Evolutionary conservation across 306 rosid genomes (phyloP).

Genomic region (Rosa lucieae): DNA sequence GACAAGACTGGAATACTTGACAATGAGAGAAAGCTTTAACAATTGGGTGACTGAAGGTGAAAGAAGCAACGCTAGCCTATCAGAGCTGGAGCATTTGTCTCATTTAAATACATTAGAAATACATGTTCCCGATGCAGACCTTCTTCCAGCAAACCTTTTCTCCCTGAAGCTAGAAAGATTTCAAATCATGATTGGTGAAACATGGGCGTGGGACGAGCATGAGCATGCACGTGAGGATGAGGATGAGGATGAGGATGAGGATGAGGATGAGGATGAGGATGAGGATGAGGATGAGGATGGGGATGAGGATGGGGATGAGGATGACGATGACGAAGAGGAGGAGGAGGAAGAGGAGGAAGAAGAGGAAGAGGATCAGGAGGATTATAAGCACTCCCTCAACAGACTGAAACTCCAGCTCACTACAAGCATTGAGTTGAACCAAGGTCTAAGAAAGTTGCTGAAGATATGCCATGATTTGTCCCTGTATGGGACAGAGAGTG

Average conservation of each 20-base stretch:
- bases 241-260: no score
- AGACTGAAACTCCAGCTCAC: no score
- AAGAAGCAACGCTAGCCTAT: slow-evolving; percentile 9
- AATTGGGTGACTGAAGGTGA: slow-evolving; percentile 11
- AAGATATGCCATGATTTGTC: no score
- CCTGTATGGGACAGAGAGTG: no score
- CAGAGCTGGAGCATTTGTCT: slow-evolving; percentile 3
- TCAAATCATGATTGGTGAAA: not conserved
- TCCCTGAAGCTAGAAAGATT: not conserved
- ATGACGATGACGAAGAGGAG: no score
- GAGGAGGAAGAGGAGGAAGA: no score
- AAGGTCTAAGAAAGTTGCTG: no score
- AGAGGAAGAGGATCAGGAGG: no score
- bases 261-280: no score
- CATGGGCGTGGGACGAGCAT: not conserved
- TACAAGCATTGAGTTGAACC: no score
- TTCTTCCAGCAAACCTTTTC: not conserved
- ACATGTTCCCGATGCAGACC: not conserved
- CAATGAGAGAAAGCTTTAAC: not conserved
- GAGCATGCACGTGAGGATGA: not conserved
- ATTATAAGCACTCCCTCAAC: no score
- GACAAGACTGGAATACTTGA: slow-evolving; percentile 16
- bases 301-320: fast-evolving
- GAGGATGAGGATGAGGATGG: fast-evolving
- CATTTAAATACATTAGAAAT: not conserved